Conservation (phyloP, 768 basidiomycete genomes). For the Termitomyces sp. region DNA sequence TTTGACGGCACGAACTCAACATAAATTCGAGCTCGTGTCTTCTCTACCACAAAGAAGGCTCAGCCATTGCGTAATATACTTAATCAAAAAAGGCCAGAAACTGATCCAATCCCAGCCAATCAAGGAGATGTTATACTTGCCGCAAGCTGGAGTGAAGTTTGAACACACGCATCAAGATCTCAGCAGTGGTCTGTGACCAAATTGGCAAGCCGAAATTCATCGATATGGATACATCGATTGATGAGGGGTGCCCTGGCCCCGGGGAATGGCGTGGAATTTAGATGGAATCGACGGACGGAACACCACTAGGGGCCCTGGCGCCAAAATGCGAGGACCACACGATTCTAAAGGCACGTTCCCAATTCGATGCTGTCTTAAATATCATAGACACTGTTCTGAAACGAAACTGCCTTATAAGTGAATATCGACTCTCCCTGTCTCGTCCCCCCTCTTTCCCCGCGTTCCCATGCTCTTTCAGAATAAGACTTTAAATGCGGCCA, state of each 20-base stretch:
- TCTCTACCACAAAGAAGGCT: background rate
- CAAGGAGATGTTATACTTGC: background rate
- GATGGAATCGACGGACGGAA: background rate
- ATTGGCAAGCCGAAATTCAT: background rate
- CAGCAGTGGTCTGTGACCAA: background rate
- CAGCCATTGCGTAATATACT: too few relatives aligned
- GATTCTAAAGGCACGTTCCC: background rate
- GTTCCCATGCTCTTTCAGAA: constrained; percentile 19
- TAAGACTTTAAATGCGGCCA: constrained; percentile 20
- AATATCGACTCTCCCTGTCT: constrained; percentile 16
- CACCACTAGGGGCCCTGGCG: too few relatives aligned
- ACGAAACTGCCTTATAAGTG: background rate
- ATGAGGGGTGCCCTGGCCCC: background rate
- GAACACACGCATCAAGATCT: background rate
- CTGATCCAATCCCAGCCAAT: too few relatives aligned
- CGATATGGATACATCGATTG: background rate
- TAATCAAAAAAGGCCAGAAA: too few relatives aligned
- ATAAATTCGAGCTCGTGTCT: background rate
- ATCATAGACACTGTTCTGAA: background rate
- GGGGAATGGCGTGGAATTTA: background rate
- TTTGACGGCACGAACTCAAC: background rate
- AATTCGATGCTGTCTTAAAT: too few relatives aligned
- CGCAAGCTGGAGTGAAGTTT: background rate
- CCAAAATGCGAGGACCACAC: background rate
- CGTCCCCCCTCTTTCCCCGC: constrained; percentile 14